Conservation (phyloP, 176 grass and related monocot genomes). For the Oryza nivara region DNA sequence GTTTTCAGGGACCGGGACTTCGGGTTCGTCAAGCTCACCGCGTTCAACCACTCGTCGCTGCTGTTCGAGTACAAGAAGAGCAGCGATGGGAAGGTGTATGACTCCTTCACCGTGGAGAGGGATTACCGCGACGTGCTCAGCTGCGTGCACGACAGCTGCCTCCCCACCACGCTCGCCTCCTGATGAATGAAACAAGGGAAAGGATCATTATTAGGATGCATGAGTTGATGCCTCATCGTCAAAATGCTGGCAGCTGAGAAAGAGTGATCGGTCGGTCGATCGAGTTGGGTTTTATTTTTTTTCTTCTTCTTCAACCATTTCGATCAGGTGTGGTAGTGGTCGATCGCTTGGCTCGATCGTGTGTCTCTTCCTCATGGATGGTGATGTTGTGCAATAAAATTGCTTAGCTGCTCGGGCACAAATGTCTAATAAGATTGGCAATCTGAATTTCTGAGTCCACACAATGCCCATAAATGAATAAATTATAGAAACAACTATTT, state of each 20-base stretch:
- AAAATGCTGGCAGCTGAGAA: neutral
- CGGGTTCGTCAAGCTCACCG: conserved; percentile 85
- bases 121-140: conserved; percentile 78
- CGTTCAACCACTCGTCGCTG: conserved; percentile 91
- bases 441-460: too few species aligned
- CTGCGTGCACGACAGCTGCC: conserved; percentile 83
- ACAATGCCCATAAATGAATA: too few species aligned
- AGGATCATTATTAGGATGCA: neutral
- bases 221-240: neutral
- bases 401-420: neutral
- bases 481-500: too few species aligned
- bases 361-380: neutral
- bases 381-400: conserved; percentile 6
- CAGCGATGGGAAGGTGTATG: conserved; percentile 63
- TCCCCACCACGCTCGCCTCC: conserved; percentile 65
- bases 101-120: conserved; percentile 68
- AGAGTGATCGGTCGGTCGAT: neutral
- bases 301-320: neutral
- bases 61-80: conserved; percentile 94
- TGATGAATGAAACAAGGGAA: conserved; percentile 3
- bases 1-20: conserved; percentile 61
- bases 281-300: neutral
- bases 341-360: neutral
- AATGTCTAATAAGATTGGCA: neutral
- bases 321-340: neutral